Conservation (phyloP, 768 basidiomycete species). For the Gloeostereum incarnatum region DNA sequence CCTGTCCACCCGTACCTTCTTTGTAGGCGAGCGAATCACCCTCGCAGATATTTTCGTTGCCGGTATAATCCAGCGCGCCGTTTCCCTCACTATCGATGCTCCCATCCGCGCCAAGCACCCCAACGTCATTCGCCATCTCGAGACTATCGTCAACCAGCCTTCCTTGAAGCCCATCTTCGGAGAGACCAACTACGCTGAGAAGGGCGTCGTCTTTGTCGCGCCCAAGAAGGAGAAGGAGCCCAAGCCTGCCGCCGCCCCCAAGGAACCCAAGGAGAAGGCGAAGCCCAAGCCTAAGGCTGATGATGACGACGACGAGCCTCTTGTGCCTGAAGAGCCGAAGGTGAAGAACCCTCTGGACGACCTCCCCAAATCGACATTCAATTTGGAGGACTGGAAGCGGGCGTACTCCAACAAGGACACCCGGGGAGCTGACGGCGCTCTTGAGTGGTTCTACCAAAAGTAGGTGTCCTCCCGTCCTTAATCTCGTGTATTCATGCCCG, state of each 20-base stretch:
- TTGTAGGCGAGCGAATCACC: conserved; percentile 92
- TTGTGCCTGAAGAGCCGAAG: conserved; percentile 78
- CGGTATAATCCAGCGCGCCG: conserved; percentile 42
- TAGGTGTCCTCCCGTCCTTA: conserved; percentile 25
- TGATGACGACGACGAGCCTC: conserved; percentile 71
- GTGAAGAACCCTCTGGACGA: conserved; percentile 91
- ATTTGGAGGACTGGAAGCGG: conserved; percentile 95
- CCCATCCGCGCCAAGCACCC: conserved; percentile 55
- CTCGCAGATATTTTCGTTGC: conserved; percentile 81
- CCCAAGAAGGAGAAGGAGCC: conserved; percentile 65
- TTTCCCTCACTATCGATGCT: conserved; percentile 55
- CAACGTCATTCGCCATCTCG: conserved; percentile 74
- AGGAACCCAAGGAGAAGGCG: conserved; percentile 40
- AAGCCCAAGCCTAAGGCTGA: conserved; percentile 45
- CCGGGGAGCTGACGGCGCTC: conserved; percentile 64
- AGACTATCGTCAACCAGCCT: conserved; percentile 85
- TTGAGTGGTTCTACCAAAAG: conserved; percentile 98
- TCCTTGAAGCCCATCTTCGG: conserved; percentile 61
- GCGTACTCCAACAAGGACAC: conserved; percentile 99
- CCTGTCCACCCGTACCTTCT: conserved; percentile 75
- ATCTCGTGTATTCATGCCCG: not conserved
- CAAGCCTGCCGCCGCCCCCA: conserved; percentile 26
- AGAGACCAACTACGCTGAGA: conserved; percentile 52
- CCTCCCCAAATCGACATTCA: conserved; percentile 80
- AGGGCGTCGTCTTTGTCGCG: conserved; percentile 58